Conservation (phyloP, 2,329 filamentous ascomycete species). For the Trichoderma sp. region DNA sequence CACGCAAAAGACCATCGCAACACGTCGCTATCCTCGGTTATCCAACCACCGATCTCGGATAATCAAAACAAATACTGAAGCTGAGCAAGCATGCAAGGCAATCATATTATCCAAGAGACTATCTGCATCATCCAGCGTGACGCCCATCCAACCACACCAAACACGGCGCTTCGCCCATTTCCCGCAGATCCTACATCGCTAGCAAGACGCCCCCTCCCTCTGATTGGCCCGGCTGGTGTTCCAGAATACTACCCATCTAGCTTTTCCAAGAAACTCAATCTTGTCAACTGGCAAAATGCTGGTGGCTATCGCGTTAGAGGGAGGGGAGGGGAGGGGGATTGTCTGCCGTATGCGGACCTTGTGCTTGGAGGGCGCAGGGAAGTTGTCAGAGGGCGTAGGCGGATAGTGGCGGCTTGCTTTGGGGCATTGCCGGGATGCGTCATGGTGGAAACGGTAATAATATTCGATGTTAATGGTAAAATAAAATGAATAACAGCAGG, state of each 20-base stretch:
- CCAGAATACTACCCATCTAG: neutral
- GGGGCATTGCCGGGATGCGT: too few species aligned
- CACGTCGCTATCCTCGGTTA: conserved; percentile 4
- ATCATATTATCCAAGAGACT: neutral
- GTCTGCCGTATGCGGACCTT: neutral
- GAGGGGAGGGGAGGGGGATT: too few species aligned
- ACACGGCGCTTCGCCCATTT: neutral
- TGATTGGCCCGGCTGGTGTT: neutral
- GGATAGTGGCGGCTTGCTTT: conserved; percentile 4
- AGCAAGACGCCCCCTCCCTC: neutral
- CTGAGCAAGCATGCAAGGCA: neutral
- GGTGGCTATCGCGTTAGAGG: neutral
- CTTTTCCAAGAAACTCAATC: neutral
- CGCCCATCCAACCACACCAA: neutral
- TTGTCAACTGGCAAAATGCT: neutral
- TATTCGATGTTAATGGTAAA: neutral
- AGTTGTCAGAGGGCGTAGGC: conserved; percentile 11
- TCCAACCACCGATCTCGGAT: conserved; percentile 12
- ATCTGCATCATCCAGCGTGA: too few species aligned
- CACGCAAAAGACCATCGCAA: neutral
- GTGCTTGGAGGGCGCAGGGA: conserved; percentile 20
- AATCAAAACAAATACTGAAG: neutral
- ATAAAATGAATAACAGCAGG: neutral
- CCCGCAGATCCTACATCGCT: neutral
- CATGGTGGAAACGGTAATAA: neutral